phyloP scores from a whole-genome alignment of 495 filamentous ascomycete genomes.

The Pyronema omphalodes region DNA sequence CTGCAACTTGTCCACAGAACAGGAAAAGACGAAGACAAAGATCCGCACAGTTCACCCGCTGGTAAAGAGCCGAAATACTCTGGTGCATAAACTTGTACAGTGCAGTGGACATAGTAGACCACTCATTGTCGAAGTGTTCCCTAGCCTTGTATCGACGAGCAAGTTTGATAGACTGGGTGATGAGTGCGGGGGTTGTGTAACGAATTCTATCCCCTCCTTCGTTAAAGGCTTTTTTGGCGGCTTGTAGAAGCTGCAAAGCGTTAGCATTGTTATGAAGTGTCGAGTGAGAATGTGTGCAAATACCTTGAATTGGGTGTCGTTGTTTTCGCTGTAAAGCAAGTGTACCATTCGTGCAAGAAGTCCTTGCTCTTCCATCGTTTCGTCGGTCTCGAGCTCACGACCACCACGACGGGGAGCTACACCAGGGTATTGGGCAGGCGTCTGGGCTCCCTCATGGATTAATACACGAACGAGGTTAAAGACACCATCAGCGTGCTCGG shows the following conservation, averaged over 20 bases:
- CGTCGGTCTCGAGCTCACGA: conserved; percentile 62
- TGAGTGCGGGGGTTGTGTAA: conserved; percentile 80
- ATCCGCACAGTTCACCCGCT: conserved; percentile 70
- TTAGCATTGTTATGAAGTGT: conserved; percentile 17
- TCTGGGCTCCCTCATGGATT: conserved; percentile 80
- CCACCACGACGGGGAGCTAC: conserved; percentile 43
- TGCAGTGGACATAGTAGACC: conserved; percentile 71
- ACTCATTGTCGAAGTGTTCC: conserved; percentile 90
- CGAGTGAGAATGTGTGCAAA: conserved; percentile 2
- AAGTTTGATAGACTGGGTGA: conserved; percentile 78
- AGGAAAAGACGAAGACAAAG: conserved; percentile 75
- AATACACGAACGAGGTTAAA: conserved; percentile 73
- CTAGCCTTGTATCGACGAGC: conserved; percentile 75
- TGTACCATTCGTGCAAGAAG: conserved; percentile 87
- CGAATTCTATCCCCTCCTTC: conserved; percentile 92
- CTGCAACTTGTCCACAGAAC: conserved; percentile 79
- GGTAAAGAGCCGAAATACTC: conserved; percentile 69
- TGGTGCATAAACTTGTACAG: conserved; percentile 92
- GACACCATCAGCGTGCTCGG: conserved; percentile 69
- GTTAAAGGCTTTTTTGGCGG: conserved; percentile 64
- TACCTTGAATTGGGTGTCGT: conserved; percentile 82
- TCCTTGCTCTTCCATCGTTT: conserved; percentile 93
- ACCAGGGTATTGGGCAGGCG: conserved; percentile 66
- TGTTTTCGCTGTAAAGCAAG: conserved; percentile 60
- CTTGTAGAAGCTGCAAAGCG: conserved; percentile 54